phyloP scores from a whole-genome alignment of 1,284 basidiomycete species.

The Irpex rosettiformis region DNA sequence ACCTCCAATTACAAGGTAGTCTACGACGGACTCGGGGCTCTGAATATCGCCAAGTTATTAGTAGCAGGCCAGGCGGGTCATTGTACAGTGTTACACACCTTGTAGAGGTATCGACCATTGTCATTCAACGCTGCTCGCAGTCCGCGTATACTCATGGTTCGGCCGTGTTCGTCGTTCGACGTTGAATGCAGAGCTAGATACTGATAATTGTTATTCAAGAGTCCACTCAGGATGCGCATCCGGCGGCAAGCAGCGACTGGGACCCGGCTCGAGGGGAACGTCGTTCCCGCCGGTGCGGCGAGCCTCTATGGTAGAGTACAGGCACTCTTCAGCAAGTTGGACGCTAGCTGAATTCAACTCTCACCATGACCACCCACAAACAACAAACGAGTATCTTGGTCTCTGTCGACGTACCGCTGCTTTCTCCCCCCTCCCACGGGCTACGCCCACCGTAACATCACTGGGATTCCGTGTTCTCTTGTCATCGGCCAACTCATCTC shows the following conservation, averaged over 20 bases:
- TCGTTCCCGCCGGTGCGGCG: too few relatives aligned
- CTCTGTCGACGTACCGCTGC: too few relatives aligned
- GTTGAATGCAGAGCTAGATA: background rate
- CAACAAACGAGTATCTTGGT: background rate
- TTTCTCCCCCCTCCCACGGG: too few relatives aligned
- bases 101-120: constrained; percentile 56
- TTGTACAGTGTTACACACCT: constrained; percentile 33
- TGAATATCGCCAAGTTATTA: constrained; percentile 27
- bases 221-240: too few relatives aligned
- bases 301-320: too few relatives aligned
- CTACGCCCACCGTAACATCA: background rate
- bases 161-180: too few relatives aligned
- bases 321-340: too few relatives aligned
- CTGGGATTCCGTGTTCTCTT: background rate
- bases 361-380: background rate
- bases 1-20: constrained; percentile 91
- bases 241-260: too few relatives aligned
- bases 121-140: constrained; percentile 60
- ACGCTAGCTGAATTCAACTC: too few relatives aligned
- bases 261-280: too few relatives aligned
- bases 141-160: constrained; percentile 38
- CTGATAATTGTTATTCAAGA: too few relatives aligned
- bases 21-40: constrained; percentile 75
- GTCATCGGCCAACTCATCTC: background rate
- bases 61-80: background rate